Conservation (phyloP, 164 flowering plant genomes). For the Dillenia turbinata region DNA sequence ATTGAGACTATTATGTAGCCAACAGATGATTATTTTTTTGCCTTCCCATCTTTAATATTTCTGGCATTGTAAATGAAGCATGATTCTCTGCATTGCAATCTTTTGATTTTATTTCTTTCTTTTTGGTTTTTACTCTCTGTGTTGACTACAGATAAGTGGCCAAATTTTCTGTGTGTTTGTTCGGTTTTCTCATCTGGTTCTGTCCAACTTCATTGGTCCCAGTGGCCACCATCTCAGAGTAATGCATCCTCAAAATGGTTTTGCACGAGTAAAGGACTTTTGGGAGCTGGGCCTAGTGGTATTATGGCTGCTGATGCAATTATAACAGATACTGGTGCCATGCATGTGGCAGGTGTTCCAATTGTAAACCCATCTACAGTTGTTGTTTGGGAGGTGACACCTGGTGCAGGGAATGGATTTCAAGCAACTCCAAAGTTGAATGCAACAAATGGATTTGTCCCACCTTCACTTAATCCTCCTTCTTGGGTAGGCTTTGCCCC, state of each 20-base stretch:
- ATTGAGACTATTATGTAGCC: no score
- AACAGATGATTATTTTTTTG: no score
- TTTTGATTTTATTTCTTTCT: slow-evolving; percentile 8
- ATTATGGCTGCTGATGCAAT: slow-evolving; percentile 99
- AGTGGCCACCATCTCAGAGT: slow-evolving; percentile 74
- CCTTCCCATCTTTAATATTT: no score
- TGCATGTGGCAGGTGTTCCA: slow-evolving; percentile 99
- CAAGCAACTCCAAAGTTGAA: slow-evolving; percentile 69
- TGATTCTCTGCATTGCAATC: slow-evolving; percentile 7
- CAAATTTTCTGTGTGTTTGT: slow-evolving; percentile 95
- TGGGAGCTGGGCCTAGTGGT: slow-evolving; percentile 99
- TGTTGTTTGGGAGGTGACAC: slow-evolving; percentile 99
- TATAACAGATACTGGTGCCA: slow-evolving; percentile 86
- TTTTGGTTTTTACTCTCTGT: no score
- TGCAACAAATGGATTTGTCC: slow-evolving; percentile 49
- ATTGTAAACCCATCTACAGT: slow-evolving; percentile 98
- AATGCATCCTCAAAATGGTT: slow-evolving; percentile 74
- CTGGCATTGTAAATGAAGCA: no score
- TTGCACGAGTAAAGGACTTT: slow-evolving; percentile 85
- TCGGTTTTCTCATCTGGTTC: slow-evolving; percentile 99
- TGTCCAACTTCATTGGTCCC: slow-evolving; percentile 97
- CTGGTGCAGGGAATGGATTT: slow-evolving; percentile 90
- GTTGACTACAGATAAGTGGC: slow-evolving; percentile 85
- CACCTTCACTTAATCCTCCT: slow-evolving; percentile 80
- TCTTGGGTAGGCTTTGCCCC: slow-evolving; percentile 92